These are phyloP conservation scores for Cordyceps tenuipes DNA, from an alignment of 2,329 filamentous ascomycete species.

Conservation along the genomic window DNA sequence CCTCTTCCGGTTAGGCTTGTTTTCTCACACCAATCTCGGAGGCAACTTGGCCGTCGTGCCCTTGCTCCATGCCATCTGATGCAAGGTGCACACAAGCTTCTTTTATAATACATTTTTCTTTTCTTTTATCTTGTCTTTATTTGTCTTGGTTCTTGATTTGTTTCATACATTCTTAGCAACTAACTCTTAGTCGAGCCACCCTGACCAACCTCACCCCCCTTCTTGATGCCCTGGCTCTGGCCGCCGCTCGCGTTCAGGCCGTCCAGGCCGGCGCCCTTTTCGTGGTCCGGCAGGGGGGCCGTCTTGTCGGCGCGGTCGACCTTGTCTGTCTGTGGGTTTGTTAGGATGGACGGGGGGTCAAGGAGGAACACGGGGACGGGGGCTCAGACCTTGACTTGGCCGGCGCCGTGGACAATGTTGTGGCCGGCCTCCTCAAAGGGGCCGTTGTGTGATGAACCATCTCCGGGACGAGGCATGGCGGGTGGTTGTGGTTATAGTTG, in stretches of 20 bases:
- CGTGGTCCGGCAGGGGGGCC: slow-evolving; percentile 37
- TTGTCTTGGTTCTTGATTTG: too few relatives aligned
- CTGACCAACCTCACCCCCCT: slow-evolving; percentile 33
- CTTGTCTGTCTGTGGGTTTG: slow-evolving; percentile 20
- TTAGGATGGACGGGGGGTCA: too few relatives aligned
- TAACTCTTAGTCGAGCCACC: slow-evolving; percentile 18
- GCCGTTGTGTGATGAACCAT: slow-evolving; percentile 39
- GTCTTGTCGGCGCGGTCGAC: slow-evolving; percentile 42
- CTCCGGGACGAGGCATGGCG: slow-evolving; percentile 44
- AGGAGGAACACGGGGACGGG: neutral
- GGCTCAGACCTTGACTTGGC: slow-evolving; percentile 28
- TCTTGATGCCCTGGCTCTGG: slow-evolving; percentile 32
- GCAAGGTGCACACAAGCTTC: too few relatives aligned
- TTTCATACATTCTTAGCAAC: neutral
- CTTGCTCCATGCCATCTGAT: too few relatives aligned
- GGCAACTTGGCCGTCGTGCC: too few relatives aligned
- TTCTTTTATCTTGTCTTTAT: too few relatives aligned
- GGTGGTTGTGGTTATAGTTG: neutral
- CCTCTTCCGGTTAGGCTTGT: too few relatives aligned
- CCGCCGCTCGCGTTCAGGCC: slow-evolving; percentile 36
- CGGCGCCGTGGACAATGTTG: slow-evolving; percentile 37
- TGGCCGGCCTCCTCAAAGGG: slow-evolving; percentile 31
- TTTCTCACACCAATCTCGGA: too few relatives aligned
- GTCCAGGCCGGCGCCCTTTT: slow-evolving; percentile 34
- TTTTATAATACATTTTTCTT: too few relatives aligned